A percentile compares a stretch with the other conserved stretches of the same genome.
These are phyloP conservation scores for Solanum rostratum DNA, from an alignment of 257 asterid genomes.

Conservation along the genomic window DNA sequence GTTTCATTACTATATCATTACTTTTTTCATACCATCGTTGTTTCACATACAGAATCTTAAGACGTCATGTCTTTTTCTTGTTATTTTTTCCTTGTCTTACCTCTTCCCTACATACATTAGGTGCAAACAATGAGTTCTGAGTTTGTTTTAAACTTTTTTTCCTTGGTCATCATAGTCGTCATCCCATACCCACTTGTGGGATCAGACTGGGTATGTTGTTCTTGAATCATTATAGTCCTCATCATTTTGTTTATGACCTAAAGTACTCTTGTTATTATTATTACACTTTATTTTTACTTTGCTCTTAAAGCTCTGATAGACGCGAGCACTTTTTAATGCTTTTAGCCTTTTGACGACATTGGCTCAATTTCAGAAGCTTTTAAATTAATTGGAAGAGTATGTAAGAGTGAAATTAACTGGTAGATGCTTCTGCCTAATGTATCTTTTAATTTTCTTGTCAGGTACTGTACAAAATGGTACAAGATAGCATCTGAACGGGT, in stretches of 20 bases:
- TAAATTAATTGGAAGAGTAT: background rate
- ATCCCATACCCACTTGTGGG: background rate
- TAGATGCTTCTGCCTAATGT: background rate
- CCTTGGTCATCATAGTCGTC: background rate
- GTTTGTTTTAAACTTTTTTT: background rate
- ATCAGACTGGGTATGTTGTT: background rate
- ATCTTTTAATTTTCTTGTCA: conserved; percentile 13
- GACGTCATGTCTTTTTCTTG: background rate
- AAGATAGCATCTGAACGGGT: conserved; percentile 69
- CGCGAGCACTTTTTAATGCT: background rate
- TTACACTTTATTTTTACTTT: background rate
- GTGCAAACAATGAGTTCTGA: background rate
- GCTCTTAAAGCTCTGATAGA: background rate
- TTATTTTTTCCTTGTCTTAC: background rate
- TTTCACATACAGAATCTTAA: background rate
- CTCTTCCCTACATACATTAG: background rate
- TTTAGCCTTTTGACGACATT: background rate
- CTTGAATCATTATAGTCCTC: background rate
- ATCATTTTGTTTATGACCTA: background rate
- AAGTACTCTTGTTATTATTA: background rate
- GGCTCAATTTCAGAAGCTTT: background rate
- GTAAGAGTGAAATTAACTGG: background rate
- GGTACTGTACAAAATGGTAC: conserved; percentile 92
- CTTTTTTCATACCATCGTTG: background rate
- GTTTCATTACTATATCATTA: background rate